A percentile compares a stretch with the other conserved stretches of the same genome.
Conservation (phyloP, 257 asterid species). For the Scutellaria galericulata region DNA sequence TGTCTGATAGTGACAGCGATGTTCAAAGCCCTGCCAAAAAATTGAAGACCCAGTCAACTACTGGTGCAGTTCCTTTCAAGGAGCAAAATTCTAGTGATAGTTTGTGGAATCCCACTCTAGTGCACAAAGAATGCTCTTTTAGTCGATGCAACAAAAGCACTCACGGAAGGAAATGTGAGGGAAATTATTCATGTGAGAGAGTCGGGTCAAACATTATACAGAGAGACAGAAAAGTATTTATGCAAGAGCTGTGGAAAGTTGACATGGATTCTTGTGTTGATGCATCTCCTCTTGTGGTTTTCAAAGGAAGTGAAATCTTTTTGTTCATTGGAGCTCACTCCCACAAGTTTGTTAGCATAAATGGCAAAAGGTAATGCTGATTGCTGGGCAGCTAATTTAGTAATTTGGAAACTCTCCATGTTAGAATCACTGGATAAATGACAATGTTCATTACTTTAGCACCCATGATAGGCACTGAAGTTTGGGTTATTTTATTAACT, state of each 20-base stretch:
- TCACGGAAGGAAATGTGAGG: constrained; percentile 54
- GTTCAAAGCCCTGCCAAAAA: constrained; percentile 49
- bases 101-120: constrained; percentile 41
- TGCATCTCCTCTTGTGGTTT: constrained; percentile 90
- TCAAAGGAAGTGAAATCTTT: constrained; percentile 54
- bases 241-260: constrained; percentile 75
- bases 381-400: constrained; percentile 4
- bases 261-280: constrained; percentile 87
- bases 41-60: constrained; percentile 50
- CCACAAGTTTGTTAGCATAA: constrained; percentile 69
- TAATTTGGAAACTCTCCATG: constrained; percentile 20
- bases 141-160: constrained; percentile 78
- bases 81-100: constrained; percentile 40
- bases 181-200: constrained; percentile 38
- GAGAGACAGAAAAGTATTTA: constrained; percentile 50
- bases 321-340: constrained; percentile 92
- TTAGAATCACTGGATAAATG: constrained; percentile 18
- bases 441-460: constrained; percentile 19
- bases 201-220: constrained; percentile 47
- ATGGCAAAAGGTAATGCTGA: constrained; percentile 68
- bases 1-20: constrained; percentile 36
- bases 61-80: constrained; percentile 23
- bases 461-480: neutral
- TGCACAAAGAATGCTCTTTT: constrained; percentile 61
- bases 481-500: too few relatives aligned